Base-by-base conservation (phyloP, 768 basidiomycete species). In the Cystofilobasidium bisporidii region DNA sequence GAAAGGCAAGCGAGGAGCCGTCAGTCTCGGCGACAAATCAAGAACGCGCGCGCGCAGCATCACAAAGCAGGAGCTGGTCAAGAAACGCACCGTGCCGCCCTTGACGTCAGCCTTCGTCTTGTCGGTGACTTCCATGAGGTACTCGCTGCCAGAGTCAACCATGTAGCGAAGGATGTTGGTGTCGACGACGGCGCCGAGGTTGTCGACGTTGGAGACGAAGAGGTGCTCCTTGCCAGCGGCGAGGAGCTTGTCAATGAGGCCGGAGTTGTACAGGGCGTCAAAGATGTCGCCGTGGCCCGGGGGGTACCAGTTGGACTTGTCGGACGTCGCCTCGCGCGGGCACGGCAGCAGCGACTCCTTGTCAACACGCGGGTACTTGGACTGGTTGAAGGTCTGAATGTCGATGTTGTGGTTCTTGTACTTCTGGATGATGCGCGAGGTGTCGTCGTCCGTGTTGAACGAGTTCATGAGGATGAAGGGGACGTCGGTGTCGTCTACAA, bases 391-490 rank as follows among this genome's bases (percentile, higher is more conserved):
- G 64, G 79, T 79, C 69, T 72, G 59, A 79, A 94, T 91, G 77
- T 89, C 88, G 75, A 96, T 84, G 75, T 92, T 89, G 80, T 93
- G 91, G 80, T 91, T 89, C 61, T 87, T 74, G 77, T 96, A 96
- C 80, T 94, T 96, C 78, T 96, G 91, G 79, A 93, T 91, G 82
- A 96, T 90, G 72, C 89, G 87, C 70, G 89, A 85, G 60, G 93
- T 94, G 77, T 97, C 92, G 43, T 96, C 90, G 77, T 92, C 89
- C 69, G 93, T 97, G 82, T 94, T 94, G 83, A 98, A 97, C 65
- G 91, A 94, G 75, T 92, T 96, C 94, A 96, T 94, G 75, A 97
- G 85, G 80, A 96, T 88, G 77, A 96, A 87, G n/a, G 91, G 92
- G 55, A 94, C 89, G 79, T 96, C 87, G 78, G 89, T 87, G 71